Base-by-base conservation (phyloP, 768 basidiomycete species). In the Serendipita vermifera region DNA sequence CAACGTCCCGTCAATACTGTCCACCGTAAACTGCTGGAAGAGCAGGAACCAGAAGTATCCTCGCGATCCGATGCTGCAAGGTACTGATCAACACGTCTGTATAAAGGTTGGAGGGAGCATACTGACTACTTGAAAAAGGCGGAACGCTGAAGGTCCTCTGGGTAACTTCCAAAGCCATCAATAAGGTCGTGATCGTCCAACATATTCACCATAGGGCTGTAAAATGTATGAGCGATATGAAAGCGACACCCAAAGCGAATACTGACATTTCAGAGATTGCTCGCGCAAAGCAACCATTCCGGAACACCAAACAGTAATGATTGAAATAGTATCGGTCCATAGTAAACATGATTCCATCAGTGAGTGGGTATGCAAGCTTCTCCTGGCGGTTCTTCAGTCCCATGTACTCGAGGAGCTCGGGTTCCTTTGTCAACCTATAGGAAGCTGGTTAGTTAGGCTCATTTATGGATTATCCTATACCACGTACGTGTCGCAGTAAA, bases 1-100 rank as follows among this genome's bases (percentile, higher is more conserved):
- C 58, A 82, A 73, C 13, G 78, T 67, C 3, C 91, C 91, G 64
- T 97, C 94, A 17, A 86, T 56, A 51, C 24, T 51, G 1, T 78
- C 80, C 58, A 81, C 87, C 17, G 24, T 27, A 67, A 93, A 93
- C 61, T 86, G 87, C 62, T 99, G 94, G 74, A 99, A 98, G 1
- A 99, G 74, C 24, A 94, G 73, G 71, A 82, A 99, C 73, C 82
- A 93, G 67, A 93, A 93, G 69, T 92, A 96, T 17, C 83, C 89
- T 62, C 86, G 73, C 0, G 80, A 69, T 4, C 93, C 94, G 56
- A 97, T 86, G 6, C 46, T 51, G 46, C 32, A 24, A 11, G 32
- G 7, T 51, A 31, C 46, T 51, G 0, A 51, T 9, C 17, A 29
- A 27, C 22, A 5, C n/a, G n/a, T 51, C 9, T n/a, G n/a, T n/a